Base-by-base conservation (phyloP, 805 yeast species). In the Kodamaea kaohsiungensis region DNA sequence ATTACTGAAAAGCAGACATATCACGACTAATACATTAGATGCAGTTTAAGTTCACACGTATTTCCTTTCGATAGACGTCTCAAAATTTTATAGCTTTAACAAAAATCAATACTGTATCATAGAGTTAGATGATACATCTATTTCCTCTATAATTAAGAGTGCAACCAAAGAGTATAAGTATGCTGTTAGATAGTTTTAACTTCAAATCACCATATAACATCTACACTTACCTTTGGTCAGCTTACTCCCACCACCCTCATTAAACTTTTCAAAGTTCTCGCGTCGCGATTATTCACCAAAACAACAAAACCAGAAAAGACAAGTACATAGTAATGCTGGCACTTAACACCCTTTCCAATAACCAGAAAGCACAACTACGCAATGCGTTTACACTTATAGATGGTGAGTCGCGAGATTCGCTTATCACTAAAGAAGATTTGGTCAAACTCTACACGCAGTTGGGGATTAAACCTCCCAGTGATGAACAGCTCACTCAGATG, bases 311-410 rank as follows among this genome's bases (percentile, higher is more conserved):
- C 15, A 22, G 25, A 38, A 38, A 38, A 15, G 18, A 8, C 18
- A 38, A 38, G 19, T 25, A 40, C n/a, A 30, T 22, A 40, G 18
- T 16, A 17, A 66, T 67, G 70, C 61, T 61, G 66, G 65, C 71
- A 1, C 45, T 54, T n/a, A 70, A 70, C 52, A 61, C 72, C 4
- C 78, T 90, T 16, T 77, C 86, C 4, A 79, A 82, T 52, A 84
- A 78, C 35, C 90, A 89, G 63, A 83, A 89, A 22, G 74, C 82
- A 13, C 86, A 81, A 58, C 75, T 88, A 53, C 79, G 89, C 53
- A 88, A 89, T 59, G 85, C 95, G 1, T 92, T 91, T 67, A 84
- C 89, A 27, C 68, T 89, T 60, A 82, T 92, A 7, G 97, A 92
- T 64, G 87, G 87, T 38, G 93, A 92, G 40, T 69, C 77, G 56